Evolutionary conservation across 495 filamentous ascomycete species (phyloP).

Genomic region (Aspergillus ostianus): DNA sequence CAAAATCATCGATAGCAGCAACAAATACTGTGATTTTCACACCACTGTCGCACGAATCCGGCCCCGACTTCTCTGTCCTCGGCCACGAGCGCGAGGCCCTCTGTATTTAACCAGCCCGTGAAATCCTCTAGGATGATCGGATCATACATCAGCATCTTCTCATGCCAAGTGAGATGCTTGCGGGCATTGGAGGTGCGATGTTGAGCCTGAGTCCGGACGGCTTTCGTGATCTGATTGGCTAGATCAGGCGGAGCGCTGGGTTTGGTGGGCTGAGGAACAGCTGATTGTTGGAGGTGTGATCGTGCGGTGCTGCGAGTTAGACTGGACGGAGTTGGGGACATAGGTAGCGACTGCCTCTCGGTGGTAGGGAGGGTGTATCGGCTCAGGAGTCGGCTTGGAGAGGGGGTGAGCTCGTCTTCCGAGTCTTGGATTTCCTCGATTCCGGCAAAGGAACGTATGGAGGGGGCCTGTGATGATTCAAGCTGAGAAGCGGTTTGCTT

Average conservation of each 20-base stretch:
- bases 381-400: slow-evolving; percentile 33
- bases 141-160: slow-evolving; percentile 93
- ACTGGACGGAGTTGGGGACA: slow-evolving; percentile 13
- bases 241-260: slow-evolving; percentile 34
- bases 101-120: slow-evolving; percentile 75
- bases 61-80: slow-evolving; percentile 64
- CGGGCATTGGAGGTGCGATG: slow-evolving; percentile 26
- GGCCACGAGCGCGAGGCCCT: slow-evolving; percentile 58
- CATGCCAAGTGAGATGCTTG: slow-evolving; percentile 64
- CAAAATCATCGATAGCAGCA: slow-evolving; percentile 44
- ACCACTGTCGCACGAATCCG: slow-evolving; percentile 75
- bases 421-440: slow-evolving; percentile 68
- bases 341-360: slow-evolving; percentile 6
- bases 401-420: slow-evolving; percentile 45
- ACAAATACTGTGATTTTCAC: slow-evolving; percentile 76
- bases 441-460: slow-evolving; percentile 26
- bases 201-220: slow-evolving; percentile 55
- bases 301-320: slow-evolving; percentile 3
- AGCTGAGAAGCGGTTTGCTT: neutral
- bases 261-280: slow-evolving; percentile 3
- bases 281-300: slow-evolving; percentile 1
- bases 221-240: slow-evolving; percentile 62
- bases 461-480: neutral
- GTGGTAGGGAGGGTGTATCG: slow-evolving; percentile 15
- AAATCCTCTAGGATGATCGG: slow-evolving; percentile 89